phyloP scores from a whole-genome alignment of 2,329 filamentous ascomycete species.

The Colletotrichum sojae region DNA sequence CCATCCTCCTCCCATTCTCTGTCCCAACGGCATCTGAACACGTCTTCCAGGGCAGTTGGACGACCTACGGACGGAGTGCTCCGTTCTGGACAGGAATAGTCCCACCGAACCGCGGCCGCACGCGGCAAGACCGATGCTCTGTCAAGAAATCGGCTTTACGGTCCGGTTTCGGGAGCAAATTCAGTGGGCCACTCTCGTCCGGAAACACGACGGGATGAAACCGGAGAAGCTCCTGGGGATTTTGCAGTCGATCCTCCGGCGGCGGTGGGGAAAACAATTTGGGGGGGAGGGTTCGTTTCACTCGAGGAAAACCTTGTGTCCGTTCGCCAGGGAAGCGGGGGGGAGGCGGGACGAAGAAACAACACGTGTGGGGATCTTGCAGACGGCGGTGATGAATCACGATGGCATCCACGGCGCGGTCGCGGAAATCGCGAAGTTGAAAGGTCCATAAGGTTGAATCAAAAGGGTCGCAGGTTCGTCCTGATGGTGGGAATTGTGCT shows the following conservation, averaged over 20 bases:
- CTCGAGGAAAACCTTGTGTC: conserved; percentile 11
- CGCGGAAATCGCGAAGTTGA: not conserved
- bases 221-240: conserved; percentile 24
- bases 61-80: not conserved
- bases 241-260: conserved; percentile 7
- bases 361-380: not conserved
- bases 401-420: not conserved
- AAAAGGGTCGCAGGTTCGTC: not conserved
- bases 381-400: not conserved
- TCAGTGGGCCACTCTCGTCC: not conserved
- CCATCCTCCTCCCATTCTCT: not conserved
- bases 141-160: not conserved
- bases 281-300: conserved; percentile 1
- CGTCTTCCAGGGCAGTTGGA: not conserved
- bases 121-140: not conserved
- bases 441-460: not conserved
- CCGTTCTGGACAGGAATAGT: not conserved
- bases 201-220: conserved; percentile 16
- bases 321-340: not conserved
- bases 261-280: not conserved
- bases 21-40: not conserved
- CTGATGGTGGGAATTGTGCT: not conserved
- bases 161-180: not conserved
- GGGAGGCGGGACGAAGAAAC: not conserved
- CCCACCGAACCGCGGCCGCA: not conserved